phyloP scores from a whole-genome alignment of 1,284 basidiomycete species.

The Ustilago crameri region DNA sequence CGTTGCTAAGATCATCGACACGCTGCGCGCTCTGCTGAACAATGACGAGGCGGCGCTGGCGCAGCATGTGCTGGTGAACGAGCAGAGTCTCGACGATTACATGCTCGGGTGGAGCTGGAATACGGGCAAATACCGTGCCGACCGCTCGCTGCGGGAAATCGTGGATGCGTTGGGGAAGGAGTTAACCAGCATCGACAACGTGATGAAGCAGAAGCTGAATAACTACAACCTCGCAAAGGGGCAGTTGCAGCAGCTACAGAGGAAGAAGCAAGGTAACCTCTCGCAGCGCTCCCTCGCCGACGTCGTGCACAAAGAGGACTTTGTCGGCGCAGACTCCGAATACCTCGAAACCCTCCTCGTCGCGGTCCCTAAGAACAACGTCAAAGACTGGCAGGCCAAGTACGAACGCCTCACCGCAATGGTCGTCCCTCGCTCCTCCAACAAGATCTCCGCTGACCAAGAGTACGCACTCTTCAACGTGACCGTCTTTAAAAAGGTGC shows the following conservation, averaged over 20 bases:
- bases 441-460: slow-evolving; percentile 81
- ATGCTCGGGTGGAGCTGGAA: slow-evolving; percentile 81
- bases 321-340: slow-evolving; percentile 83
- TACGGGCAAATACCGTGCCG: slow-evolving; percentile 83
- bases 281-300: slow-evolving; percentile 87
- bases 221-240: slow-evolving; percentile 96
- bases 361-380: slow-evolving; percentile 86
- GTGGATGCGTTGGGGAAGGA: slow-evolving; percentile 81
- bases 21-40: slow-evolving; percentile 87
- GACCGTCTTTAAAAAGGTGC: slow-evolving; percentile 88
- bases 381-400: slow-evolving; percentile 87
- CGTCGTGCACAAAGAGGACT: slow-evolving; percentile 83
- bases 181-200: slow-evolving; percentile 69
- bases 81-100: slow-evolving; percentile 83
- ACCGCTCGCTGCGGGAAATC: slow-evolving; percentile 81
- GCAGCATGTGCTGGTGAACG: slow-evolving; percentile 86
- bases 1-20: slow-evolving; percentile 93
- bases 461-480: slow-evolving; percentile 89
- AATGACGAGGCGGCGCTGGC: slow-evolving; percentile 85
- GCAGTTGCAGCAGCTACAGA: slow-evolving; percentile 88
- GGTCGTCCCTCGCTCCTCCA: slow-evolving; percentile 94
- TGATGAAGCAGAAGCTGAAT: slow-evolving; percentile 79
- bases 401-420: slow-evolving; percentile 90
- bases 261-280: slow-evolving; percentile 96
- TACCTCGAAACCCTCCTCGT: slow-evolving; percentile 92